phyloP scores from a whole-genome alignment of 2,329 filamentous ascomycete species.

The Pestalotiopsis sp. region DNA sequence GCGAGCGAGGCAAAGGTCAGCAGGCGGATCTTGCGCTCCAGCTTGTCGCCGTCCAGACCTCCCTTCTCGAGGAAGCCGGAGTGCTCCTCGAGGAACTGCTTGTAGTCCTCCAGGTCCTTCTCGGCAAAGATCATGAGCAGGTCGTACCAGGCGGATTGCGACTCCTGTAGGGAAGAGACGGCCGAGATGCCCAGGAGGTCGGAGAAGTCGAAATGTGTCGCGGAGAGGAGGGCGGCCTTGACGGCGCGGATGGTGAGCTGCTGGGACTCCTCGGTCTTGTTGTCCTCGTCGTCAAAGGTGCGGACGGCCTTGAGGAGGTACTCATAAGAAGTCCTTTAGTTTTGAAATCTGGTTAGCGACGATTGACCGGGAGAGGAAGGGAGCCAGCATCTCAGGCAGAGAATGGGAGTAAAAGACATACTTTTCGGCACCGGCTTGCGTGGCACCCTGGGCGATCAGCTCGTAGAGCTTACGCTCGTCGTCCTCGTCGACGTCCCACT shows the following conservation, averaged over 20 bases:
- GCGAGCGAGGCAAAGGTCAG: conserved; percentile 90
- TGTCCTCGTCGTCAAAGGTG: conserved; percentile 61
- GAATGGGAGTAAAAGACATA: conserved; percentile 45
- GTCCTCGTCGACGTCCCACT: conserved; percentile 82
- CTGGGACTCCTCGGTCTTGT: conserved; percentile 62
- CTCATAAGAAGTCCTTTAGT: conserved; percentile 61
- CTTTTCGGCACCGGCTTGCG: conserved; percentile 76
- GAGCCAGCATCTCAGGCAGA: too few relatives aligned
- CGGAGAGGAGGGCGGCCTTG: conserved; percentile 55
- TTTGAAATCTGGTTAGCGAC: not conserved
- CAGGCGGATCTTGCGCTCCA: conserved; percentile 95
- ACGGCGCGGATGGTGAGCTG: conserved; percentile 60
- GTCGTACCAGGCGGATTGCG: conserved; percentile 84
- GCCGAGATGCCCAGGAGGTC: conserved; percentile 81
- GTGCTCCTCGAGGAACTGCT: conserved; percentile 93
- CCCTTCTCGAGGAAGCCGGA: conserved; percentile 81
- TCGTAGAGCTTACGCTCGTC: conserved; percentile 85
- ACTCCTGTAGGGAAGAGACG: conserved; percentile 84
- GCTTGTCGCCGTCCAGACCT: conserved; percentile 69
- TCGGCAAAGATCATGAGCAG: conserved; percentile 94
- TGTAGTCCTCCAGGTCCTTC: conserved; percentile 92
- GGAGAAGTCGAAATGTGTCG: conserved; percentile 70
- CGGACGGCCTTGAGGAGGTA: conserved; percentile 66
- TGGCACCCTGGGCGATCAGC: conserved; percentile 78
- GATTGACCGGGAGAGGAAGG: not conserved